Conservation (phyloP, 495 filamentous ascomycete genomes). For the Penicillium cosmopolitanum region DNA sequence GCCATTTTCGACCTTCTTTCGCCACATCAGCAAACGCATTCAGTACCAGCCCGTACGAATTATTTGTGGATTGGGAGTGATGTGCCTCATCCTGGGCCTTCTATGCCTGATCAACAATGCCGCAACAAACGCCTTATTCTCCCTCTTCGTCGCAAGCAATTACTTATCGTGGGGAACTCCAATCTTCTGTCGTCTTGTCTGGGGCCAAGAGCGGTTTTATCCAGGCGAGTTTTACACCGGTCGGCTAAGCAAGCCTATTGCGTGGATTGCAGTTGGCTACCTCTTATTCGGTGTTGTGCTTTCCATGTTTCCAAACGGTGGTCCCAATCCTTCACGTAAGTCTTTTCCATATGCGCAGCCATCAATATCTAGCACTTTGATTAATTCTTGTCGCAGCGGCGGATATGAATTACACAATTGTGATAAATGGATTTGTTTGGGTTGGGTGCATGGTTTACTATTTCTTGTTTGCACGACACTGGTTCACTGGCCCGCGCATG, state of each 20-base stretch:
- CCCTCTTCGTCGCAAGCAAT: conserved; percentile 62
- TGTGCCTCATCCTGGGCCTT: conserved; percentile 60
- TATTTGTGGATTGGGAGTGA: conserved; percentile 60
- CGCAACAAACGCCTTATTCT: conserved; percentile 63
- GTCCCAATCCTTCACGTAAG: conserved; percentile 57
- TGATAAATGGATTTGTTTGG: conserved; percentile 68
- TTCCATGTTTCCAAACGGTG: conserved; percentile 61
- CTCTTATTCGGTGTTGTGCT: conserved; percentile 59
- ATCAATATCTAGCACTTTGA: too few species aligned
- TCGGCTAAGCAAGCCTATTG: conserved; percentile 54
- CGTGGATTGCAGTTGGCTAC: conserved; percentile 56
- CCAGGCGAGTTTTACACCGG: conserved; percentile 52
- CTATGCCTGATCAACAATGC: conserved; percentile 61
- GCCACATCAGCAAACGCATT: conserved; percentile 56
- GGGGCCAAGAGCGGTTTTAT: conserved; percentile 62
- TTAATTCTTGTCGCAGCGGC: conserved; percentile 36
- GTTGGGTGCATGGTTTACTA: conserved; percentile 63
- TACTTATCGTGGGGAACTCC: conserved; percentile 65
- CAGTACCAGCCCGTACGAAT: conserved; percentile 64
- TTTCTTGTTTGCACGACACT: conserved; percentile 65
- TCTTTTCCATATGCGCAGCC: neutral
- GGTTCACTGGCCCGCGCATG: conserved; percentile 75
- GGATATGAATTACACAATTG: conserved; percentile 69
- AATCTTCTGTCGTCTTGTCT: conserved; percentile 64
- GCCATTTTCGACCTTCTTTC: conserved; percentile 65